Evolutionary conservation across 2,329 filamentous ascomycete genomes (phyloP), one percentile per base, ranked within the genome.

Genomic region (Penicillium occitanis): DNA sequence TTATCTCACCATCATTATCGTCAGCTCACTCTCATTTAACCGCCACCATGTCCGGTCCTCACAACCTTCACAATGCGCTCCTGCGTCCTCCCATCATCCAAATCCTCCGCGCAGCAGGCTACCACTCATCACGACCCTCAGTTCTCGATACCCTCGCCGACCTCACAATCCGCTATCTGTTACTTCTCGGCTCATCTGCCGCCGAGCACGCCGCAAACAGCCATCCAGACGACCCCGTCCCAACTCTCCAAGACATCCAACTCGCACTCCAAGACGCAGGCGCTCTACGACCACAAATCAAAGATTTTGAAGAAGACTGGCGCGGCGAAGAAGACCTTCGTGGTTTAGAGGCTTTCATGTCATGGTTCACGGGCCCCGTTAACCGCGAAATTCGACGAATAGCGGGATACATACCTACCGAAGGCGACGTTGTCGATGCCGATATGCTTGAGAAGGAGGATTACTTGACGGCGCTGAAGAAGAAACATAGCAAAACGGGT

Each of bases 121-220:
- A 96, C 81, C 91, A 96, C 76, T 85, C 90, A 50, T 91, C 92
- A 61, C 88, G 88, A 64, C 89, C 92, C 1, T 90, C 90, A 3
- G 93, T 96, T 6, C 84, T 97, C 66, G 93, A 98, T 79, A 89
- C 91, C 10, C 78, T 97, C n/a, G 91, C 92, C 14, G 93, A 97
- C 78, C 85, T 98, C 7, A 89, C 92, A 0, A 91, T 90, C 51
- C 88, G 91, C 70, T 96, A 97, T 78, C 82, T 98, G 66, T 82
- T 87, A 25, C 81, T 91, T 3, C 87, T 97, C 22, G 91, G 91
- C 68, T 86, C 88, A 68, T 85, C 87, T 42, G 90, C 93, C 0
- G 90, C 90, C 2, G 81, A 84, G 28, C 89, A 94, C 77, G 90
- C 92, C 4, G 82, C 84, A 17, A 87, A 89, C 70, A 91, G 89